Base-by-base conservation (phyloP, 2,329 filamentous ascomycete species). In the Ceratocystis destructans region DNA sequence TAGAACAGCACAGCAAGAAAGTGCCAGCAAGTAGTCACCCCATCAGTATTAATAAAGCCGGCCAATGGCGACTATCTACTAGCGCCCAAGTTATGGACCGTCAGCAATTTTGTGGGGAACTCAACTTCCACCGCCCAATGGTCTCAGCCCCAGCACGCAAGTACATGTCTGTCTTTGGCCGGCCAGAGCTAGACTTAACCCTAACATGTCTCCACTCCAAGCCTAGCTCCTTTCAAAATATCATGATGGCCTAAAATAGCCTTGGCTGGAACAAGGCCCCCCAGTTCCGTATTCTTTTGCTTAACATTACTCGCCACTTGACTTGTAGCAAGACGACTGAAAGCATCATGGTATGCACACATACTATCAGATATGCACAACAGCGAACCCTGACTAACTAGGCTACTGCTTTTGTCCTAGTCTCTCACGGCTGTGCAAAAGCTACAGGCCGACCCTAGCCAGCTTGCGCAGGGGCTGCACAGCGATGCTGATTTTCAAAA, bases 401-500 rank as follows among this genome's bases (percentile, higher is more conserved):
- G 28, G 55, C 55, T 33, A 59, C 7, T 33, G 25, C 55, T 59
- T 33, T 59, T 31, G 25, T 8, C 22, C 17, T 37, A 45, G 37
- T 50, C 61, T 45, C 61, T 20, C 46, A 41, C 61, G 25, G 41
- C 61, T 25, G 48, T 67, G 28, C 66, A 64, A 57, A 63, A 68
- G 62, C 62, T 68, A 8, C 62, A 61, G 20, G 66, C 68, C n/a
- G 66, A 69, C 28, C 66, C 68, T 33, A 65, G 64, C 31, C 44
- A 57, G 55, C 44, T 69, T 20, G 63, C 68, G 63, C 69, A 70
- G 37, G 53, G 66, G 22, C 61, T 50, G 10, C n/a, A 55, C 22
- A 69, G 64, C 59, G 69, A 45, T 65, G 65, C 41, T 64, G 59
- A 70, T 64, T 66, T 71, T 66, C 62, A 70, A 28, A 64, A 64